phyloP scores from a whole-genome alignment of 495 filamentous ascomycete species.

The Neurospora sp. region DNA sequence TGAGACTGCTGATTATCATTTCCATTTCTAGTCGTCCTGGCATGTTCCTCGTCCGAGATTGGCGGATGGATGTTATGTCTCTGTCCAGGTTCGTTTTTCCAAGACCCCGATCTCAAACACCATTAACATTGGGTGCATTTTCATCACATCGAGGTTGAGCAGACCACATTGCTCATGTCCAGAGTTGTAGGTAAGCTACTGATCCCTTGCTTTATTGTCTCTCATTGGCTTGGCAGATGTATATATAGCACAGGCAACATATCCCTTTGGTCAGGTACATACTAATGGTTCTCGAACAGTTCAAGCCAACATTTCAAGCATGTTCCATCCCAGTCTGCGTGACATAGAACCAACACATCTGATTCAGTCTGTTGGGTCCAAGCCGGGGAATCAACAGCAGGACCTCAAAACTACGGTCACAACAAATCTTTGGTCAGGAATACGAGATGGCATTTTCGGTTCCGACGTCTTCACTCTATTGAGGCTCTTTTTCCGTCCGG shows the following conservation, averaged over 20 bases:
- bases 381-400: background rate
- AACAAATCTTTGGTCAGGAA: background rate
- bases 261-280: background rate
- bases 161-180: background rate
- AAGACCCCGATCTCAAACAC: background rate
- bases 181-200: background rate
- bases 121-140: background rate
- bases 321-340: background rate
- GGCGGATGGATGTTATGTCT: background rate
- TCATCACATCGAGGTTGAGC: background rate
- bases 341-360: background rate
- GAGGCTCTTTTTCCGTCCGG: background rate
- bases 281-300: background rate
- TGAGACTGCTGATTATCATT: background rate
- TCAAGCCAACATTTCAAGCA: background rate
- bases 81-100: background rate
- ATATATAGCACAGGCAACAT: background rate
- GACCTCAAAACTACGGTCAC: background rate
- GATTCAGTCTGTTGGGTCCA: background rate
- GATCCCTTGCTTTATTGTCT: background rate
- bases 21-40: background rate
- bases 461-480: background rate
- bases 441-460: background rate
- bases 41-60: background rate
- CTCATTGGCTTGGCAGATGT: background rate